phyloP scores from a whole-genome alignment of 2,329 filamentous ascomycete genomes.

The Neodidymelliopsis sp. region DNA sequence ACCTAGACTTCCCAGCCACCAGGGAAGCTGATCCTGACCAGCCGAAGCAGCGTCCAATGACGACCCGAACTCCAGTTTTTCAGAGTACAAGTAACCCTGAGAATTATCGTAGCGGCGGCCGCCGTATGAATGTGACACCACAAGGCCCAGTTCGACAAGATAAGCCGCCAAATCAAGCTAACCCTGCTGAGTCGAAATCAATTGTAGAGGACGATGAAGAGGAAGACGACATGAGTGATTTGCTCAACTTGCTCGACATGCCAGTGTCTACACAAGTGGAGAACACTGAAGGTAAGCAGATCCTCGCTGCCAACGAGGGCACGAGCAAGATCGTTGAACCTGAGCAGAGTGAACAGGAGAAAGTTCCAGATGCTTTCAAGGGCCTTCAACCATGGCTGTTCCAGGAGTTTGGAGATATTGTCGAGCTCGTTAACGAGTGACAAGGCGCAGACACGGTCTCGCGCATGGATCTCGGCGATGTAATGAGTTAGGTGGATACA shows the following conservation, averaged over 20 bases:
- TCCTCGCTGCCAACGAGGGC: background rate
- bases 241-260: background rate
- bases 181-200: background rate
- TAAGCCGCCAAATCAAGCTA: background rate
- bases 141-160: background rate
- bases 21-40: background rate
- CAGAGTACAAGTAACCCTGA: conserved; percentile 3
- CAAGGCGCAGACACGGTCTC: background rate
- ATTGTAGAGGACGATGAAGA: background rate
- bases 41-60: background rate
- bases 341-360: background rate
- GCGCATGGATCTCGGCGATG: no score
- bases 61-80: background rate
- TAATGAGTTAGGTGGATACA: no score
- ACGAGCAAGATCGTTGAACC: background rate
- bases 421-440: conserved; percentile 46
- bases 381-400: conserved; percentile 50
- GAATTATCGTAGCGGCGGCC: background rate
- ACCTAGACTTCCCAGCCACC: background rate
- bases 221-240: background rate
- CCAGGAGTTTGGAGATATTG: conserved; percentile 50
- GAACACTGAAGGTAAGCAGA: background rate
- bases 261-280: background rate
- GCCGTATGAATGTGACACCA: background rate
- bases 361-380: conserved; percentile 35